These are phyloP conservation scores for Chrysoporthe austroafricana DNA, from an alignment of 2,329 filamentous ascomycete genomes.

Conservation along the genomic window DNA sequence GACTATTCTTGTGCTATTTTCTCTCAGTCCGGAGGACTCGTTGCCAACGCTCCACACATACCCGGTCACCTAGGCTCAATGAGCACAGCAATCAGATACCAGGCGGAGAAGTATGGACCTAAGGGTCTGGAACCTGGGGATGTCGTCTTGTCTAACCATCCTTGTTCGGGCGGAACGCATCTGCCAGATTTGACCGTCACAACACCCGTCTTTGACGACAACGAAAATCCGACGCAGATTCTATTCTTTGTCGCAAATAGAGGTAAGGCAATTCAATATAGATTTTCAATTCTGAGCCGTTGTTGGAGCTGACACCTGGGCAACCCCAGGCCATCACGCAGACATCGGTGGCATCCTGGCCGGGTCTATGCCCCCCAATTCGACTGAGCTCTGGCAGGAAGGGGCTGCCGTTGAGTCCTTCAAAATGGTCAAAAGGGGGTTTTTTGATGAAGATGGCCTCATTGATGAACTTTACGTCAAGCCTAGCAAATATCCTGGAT, in stretches of 20 bases:
- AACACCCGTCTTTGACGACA: slow-evolving; percentile 72
- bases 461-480: slow-evolving; percentile 72
- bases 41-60: slow-evolving; percentile 80
- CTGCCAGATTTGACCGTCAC: slow-evolving; percentile 82
- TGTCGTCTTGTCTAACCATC: slow-evolving; percentile 83
- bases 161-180: slow-evolving; percentile 82
- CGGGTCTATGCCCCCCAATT: slow-evolving; percentile 81
- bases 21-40: slow-evolving; percentile 74
- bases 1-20: slow-evolving; percentile 86
- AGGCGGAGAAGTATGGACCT: slow-evolving; percentile 73
- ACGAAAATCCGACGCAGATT: slow-evolving; percentile 62
- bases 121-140: slow-evolving; percentile 77
- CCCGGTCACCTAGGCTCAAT: slow-evolving; percentile 82
- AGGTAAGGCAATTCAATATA: background rate
- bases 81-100: slow-evolving; percentile 79
- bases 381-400: slow-evolving; percentile 66
- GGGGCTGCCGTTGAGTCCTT: slow-evolving; percentile 67
- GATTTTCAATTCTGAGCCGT: background rate
- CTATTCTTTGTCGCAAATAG: slow-evolving; percentile 76
- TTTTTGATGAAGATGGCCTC: slow-evolving; percentile 77
- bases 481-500: slow-evolving; percentile 75
- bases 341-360: slow-evolving; percentile 84
- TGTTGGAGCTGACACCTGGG: background rate
- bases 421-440: slow-evolving; percentile 75
- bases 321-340: slow-evolving; percentile 73